phyloP scores from a whole-genome alignment of 2,329 filamentous ascomycete genomes.

The Fonsecaea monophora region DNA sequence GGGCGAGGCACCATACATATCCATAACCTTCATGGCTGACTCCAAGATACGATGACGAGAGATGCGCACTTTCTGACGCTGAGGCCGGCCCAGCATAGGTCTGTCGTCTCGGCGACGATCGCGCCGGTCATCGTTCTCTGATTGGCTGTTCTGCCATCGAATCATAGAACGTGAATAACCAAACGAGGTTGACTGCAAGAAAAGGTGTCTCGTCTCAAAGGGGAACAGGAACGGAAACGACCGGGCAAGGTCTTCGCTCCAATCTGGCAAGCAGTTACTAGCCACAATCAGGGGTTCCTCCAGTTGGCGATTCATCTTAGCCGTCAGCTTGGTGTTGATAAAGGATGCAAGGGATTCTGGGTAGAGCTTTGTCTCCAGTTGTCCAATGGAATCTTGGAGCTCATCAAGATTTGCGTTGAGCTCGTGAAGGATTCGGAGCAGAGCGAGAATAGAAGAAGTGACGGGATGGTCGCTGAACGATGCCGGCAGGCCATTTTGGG shows the following conservation, averaged over 20 bases:
- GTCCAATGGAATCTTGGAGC: constrained; percentile 69
- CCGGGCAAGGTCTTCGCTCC: constrained; percentile 93
- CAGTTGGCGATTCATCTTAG: constrained; percentile 94
- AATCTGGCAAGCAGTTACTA: constrained; percentile 92
- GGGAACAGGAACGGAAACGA: constrained; percentile 97
- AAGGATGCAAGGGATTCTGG: constrained; percentile 90
- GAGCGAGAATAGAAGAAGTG: constrained; percentile 82
- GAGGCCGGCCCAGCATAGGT: constrained; percentile 86
- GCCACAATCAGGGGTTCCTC: constrained; percentile 97
- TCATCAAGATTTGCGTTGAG: constrained; percentile 94
- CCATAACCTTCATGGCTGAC: constrained; percentile 98
- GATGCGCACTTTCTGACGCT: constrained; percentile 97
- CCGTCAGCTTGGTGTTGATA: constrained; percentile 97
- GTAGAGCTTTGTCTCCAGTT: constrained; percentile 68
- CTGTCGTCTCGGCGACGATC: constrained; percentile 86
- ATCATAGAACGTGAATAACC: constrained; percentile 97
- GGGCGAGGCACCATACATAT: constrained; percentile 94
- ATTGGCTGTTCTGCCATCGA: constrained; percentile 92
- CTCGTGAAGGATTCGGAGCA: constrained; percentile 89
- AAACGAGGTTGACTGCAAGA: constrained; percentile 97
- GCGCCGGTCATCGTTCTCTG: constrained; percentile 77
- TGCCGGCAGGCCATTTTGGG: constrained; percentile 67
- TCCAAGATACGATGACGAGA: constrained; percentile 93
- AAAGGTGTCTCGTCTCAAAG: constrained; percentile 95
- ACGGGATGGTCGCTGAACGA: constrained; percentile 83